Percentiles rank a stretch among this genome's conserved stretches.
phyloP scores from a whole-genome alignment of 352 stramenopile species.

The Stephanocyclus meneghinianus region DNA sequence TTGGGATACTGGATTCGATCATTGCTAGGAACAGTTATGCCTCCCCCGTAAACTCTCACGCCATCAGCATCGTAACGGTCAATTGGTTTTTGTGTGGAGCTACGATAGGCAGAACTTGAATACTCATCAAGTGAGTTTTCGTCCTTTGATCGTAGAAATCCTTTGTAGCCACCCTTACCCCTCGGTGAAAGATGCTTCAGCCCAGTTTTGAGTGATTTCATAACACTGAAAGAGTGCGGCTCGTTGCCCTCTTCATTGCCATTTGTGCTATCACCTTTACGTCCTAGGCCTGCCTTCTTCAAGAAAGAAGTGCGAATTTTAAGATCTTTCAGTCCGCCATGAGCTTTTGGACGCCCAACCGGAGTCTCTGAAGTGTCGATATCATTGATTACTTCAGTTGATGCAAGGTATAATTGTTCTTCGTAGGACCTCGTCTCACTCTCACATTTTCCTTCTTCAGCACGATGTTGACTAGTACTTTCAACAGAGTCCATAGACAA shows the following conservation, averaged over 20 bases:
- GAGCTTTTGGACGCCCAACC: not conserved
- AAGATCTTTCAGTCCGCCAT: not conserved
- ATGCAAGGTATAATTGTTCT: no score
- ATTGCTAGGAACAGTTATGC: not conserved
- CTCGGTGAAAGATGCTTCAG: not conserved
- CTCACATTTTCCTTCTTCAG: no score
- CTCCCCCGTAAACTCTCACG: constrained; percentile 1
- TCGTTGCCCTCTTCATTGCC: not conserved
- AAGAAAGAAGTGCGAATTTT: constrained; percentile 1
- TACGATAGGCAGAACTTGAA: not conserved
- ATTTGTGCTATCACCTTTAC: not conserved
- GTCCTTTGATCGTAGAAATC: not conserved
- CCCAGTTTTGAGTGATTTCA: constrained; percentile 3
- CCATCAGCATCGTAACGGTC: not conserved
- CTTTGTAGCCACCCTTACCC: not conserved
- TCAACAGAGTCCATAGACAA: not conserved
- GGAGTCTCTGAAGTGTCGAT: no score
- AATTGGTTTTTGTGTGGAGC: not conserved
- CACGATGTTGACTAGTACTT: not conserved
- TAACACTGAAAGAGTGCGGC: not conserved
- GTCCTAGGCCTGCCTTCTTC: not conserved
- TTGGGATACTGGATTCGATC: not conserved
- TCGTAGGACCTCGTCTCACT: no score
- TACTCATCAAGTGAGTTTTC: not conserved
- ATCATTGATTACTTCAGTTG: no score